These are phyloP conservation scores for Helotiales sp. DNA, from an alignment of 2,329 filamentous ascomycete genomes.

Conservation along the genomic window DNA sequence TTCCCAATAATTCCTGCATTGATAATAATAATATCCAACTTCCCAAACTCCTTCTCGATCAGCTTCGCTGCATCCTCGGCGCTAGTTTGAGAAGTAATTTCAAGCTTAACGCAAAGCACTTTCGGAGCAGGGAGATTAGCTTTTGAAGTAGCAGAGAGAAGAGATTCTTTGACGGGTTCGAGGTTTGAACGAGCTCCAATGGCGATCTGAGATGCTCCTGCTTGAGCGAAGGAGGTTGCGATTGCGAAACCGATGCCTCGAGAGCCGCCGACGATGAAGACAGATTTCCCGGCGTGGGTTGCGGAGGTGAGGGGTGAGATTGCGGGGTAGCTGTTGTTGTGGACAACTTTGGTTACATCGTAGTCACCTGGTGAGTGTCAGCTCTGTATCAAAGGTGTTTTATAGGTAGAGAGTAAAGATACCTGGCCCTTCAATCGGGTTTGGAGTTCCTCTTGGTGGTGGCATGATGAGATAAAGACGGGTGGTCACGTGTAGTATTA, in stretches of 20 bases:
- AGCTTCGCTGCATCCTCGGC: constrained; percentile 34
- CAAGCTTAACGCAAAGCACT: constrained; percentile 43
- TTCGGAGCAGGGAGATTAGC: constrained; percentile 38
- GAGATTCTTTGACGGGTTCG: constrained; percentile 32
- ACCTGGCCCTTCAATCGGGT: constrained; percentile 26
- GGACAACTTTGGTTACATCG: constrained; percentile 19
- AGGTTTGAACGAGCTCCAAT: constrained; percentile 51
- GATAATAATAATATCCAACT: constrained; percentile 44
- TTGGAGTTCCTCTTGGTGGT: constrained; percentile 24
- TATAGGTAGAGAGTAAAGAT: background rate
- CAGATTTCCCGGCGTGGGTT: constrained; percentile 37
- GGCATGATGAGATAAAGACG: constrained; percentile 18
- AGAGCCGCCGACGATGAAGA: constrained; percentile 56
- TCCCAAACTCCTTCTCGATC: constrained; percentile 34
- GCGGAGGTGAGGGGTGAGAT: constrained; percentile 43
- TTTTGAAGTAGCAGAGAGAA: constrained; percentile 38
- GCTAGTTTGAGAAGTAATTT: constrained; percentile 38
- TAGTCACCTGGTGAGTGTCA: constrained; percentile 18
- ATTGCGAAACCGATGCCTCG: constrained; percentile 54
- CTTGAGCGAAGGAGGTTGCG: constrained; percentile 55
- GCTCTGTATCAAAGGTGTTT: background rate
- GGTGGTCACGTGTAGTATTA: background rate
- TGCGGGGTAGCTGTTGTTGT: constrained; percentile 52
- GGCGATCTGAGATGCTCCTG: constrained; percentile 52
- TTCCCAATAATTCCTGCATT: constrained; percentile 43